A percentile compares a stretch with the other conserved stretches of the same genome.
Evolutionary conservation across 176 grass and related monocot species (phyloP).

Genomic region (Pontederia paniculata): DNA sequence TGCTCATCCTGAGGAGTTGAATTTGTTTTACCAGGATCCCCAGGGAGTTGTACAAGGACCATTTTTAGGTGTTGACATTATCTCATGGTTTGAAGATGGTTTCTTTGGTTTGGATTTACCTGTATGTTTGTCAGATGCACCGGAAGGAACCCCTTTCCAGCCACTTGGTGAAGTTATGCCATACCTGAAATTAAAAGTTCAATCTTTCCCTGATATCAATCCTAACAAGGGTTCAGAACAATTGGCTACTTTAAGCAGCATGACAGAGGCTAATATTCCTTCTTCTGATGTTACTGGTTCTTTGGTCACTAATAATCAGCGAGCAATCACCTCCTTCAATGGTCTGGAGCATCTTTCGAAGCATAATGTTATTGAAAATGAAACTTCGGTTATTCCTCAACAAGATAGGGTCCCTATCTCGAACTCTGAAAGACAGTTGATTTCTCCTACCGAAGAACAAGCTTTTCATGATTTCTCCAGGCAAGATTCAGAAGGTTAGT

Average conservation of each 20-base stretch:
- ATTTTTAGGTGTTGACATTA: conserved; percentile 78
- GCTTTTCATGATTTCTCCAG: conserved; percentile 30
- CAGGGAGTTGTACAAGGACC: conserved; percentile 90
- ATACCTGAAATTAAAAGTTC: conserved; percentile 45
- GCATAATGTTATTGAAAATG: conserved; percentile 27
- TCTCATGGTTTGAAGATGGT: conserved; percentile 91
- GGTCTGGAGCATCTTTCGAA: conserved; percentile 23
- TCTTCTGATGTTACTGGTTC: conserved; percentile 19
- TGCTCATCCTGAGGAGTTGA: conserved; percentile 59
- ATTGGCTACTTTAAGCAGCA: conserved; percentile 31
- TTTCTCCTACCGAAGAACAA: conserved; percentile 22
- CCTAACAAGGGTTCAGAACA: conserved; percentile 26
- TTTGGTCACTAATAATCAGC: conserved; percentile 29
- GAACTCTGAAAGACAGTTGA: conserved; percentile 14
- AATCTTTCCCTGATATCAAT: conserved; percentile 12
- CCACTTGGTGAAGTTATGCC: conserved; percentile 83
- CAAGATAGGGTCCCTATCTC: conserved; percentile 15
- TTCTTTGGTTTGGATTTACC: conserved; percentile 90
- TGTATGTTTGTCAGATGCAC: conserved; percentile 56
- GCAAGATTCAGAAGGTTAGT: conserved; percentile 61
- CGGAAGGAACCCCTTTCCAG: conserved; percentile 59
- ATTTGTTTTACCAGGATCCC: conserved; percentile 83
- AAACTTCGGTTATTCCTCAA: conserved; percentile 20
- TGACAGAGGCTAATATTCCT: conserved; percentile 24
- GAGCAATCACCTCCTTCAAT: conserved; percentile 2